Conservation (phyloP, 345 rosid species). For the Brassica incana region DNA sequence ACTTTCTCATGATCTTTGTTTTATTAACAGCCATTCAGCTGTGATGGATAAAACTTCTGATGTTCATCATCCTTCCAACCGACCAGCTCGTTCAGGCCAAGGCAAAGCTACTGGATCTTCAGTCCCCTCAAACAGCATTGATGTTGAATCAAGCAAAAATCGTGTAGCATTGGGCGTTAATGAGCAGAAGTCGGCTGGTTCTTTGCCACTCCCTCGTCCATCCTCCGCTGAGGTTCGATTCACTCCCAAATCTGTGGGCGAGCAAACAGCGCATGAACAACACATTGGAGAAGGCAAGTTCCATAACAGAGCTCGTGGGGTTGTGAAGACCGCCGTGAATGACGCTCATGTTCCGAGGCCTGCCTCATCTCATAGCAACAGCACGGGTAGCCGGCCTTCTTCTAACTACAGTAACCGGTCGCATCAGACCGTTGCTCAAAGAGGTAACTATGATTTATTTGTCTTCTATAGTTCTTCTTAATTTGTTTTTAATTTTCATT, state of each 20-base stretch:
- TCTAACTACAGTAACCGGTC: conserved; percentile 72
- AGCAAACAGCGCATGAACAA: conserved; percentile 44
- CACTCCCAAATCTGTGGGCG: conserved; percentile 59
- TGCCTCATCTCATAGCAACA: conserved; percentile 52
- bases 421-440: conserved; percentile 62
- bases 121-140: conserved; percentile 40
- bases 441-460: conserved; percentile 49
- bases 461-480: conserved; percentile 9
- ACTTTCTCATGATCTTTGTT: conserved; percentile 13
- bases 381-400: conserved; percentile 70
- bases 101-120: conserved; percentile 46
- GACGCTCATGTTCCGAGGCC: conserved; percentile 58
- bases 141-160: conserved; percentile 43
- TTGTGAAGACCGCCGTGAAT: conserved; percentile 48
- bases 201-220: conserved; percentile 42
- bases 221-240: conserved; percentile 60
- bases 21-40: conserved; percentile 47
- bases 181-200: conserved; percentile 45
- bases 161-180: conserved; percentile 49
- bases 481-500: conserved; percentile 4
- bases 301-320: conserved; percentile 55
- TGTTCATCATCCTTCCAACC: conserved; percentile 34
- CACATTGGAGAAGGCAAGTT: conserved; percentile 51
- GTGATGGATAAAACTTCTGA: conserved; percentile 50
- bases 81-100: conserved; percentile 41